Evolutionary conservation across 805 yeast genomes (phyloP), one percentile per base, ranked within the genome.

Genomic region (Starmerella bacillaris): DNA sequence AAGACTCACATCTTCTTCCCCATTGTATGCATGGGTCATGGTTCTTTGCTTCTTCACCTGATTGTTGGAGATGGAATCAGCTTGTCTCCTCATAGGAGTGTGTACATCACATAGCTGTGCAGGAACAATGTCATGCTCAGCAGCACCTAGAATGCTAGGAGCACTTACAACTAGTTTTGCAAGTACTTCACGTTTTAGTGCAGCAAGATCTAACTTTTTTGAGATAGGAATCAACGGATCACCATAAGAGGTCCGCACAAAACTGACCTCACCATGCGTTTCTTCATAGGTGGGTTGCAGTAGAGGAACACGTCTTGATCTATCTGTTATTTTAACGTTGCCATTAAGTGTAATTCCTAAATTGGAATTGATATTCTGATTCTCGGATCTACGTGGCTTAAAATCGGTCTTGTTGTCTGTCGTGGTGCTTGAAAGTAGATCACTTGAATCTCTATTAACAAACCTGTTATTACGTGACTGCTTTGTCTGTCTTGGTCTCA

Each of bases 1-100:
- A 27, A 37, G 18, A 27, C 44, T 41, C 21, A 42, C 42, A 31
- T 42, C 46, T 4, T 34, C 37, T 11, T 42, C 46, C 19, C 17
- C 32, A 17, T 26, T 26, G 14, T 29, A 29, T 21, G 22, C 15
- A 17, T 29, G 19, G 6, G 32, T 19, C 28, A 30, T 18, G 3
- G 38, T 33, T 17, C 46, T 39, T 31, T 30, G 43, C 20, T 38
- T 33, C 36, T 45, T 45, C 30, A 24, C 22, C 9, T 24, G 30
- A 16, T 30, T 31, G 14, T 18, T 28, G n/a, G 42, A 24, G 27
- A 28, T 40, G 11, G 24, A 17, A 5, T 39, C 45, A 7, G 35
- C 39, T 2, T 36, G 31, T 21, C 40, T 46, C 17, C 33, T 33
- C 9, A 34, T 28, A 3, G 33, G 38, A 14, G 26, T 31, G 7